Conservation (phyloP, 78 protist species). For the Polysphondylium violaceum region DNA sequence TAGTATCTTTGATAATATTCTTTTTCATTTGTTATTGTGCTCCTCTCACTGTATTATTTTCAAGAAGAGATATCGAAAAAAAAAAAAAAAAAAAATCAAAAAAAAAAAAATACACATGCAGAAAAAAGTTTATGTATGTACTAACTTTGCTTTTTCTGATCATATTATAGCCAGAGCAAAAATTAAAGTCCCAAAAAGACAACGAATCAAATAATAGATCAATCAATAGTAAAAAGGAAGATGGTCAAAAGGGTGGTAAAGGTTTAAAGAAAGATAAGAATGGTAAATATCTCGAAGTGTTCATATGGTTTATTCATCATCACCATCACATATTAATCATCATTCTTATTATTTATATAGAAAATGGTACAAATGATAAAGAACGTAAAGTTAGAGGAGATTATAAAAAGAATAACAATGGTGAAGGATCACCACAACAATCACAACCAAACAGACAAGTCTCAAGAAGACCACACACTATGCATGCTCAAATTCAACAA, state of each 20-base stretch:
- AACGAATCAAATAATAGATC: neutral
- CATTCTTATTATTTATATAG: neutral
- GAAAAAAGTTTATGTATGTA: no score
- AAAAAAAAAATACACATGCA: slow-evolving; percentile 8
- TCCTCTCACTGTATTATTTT: no score
- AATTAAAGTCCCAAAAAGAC: no score
- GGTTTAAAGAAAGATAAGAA: neutral
- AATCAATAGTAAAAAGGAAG: slow-evolving; percentile 5
- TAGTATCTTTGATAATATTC: no score
- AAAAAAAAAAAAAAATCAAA: slow-evolving; percentile 12
- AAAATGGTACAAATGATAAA: slow-evolving; percentile 16
- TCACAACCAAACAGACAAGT: neutral
- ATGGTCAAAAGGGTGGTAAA: slow-evolving; percentile 6
- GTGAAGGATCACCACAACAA: slow-evolving; percentile 15
- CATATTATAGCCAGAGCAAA: no score
- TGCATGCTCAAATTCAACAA: neutral
- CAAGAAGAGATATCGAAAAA: neutral
- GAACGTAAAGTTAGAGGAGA: neutral
- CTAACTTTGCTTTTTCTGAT: no score
- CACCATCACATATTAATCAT: neutral
- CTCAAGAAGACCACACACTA: slow-evolving; percentile 23
- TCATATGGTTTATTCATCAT: neutral
- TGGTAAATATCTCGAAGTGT: neutral
- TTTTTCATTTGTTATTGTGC: no score
- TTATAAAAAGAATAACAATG: slow-evolving; percentile 7